Evolutionary conservation across 768 basidiomycete genomes (phyloP), one percentile per base, ranked within the genome.

Genomic region (Grammothele lineata): DNA sequence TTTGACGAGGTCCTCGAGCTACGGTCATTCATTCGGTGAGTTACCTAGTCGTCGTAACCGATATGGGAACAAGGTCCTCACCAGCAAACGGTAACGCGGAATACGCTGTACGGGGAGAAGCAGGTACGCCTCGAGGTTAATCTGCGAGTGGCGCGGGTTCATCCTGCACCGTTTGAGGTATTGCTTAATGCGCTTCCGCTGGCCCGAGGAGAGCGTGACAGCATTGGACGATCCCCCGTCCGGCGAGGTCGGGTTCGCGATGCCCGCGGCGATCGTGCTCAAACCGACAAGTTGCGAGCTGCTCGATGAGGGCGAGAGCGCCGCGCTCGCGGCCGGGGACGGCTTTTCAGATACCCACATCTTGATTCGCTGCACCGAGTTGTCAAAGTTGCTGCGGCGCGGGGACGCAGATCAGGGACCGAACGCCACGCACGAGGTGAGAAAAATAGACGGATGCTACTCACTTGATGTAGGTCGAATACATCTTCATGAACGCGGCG

Each of bases 401-500:
- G 57, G 27, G 53, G 37, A 12, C 12, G 22, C 40, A 22, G 23
- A 45, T 15, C 27, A 43, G 46, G 37, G 17, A 32, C 55, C 1
- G 34, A 5, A 9, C 21, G 45, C 33, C 64, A 55, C 46, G 45
- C 34, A 30, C 27, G 27, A 7, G 27, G 27, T 27, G 30, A 30
- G 34, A 7, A 14, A 18, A 25, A 50, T 27, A 8, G 50, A n/a
- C n/a, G n/a, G n/a, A n/a, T n/a, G n/a, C n/a, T 53, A 68, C 86
- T 62, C 63, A 92, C 91, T 98, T 97, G 75, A 95, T 95, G 64
- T 97, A 99, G 36, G 87, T 88, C 25, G 92, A 93, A 65, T 99
- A 99, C 87, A 98, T 97, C 70, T 76, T 90, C 90, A 99, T 92
- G 72, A 97, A 97, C 4, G 95, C 92, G 24, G 92, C 90, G 65